Evolutionary conservation across 192 early-diverging fungal species (phyloP).

Genomic region (Geosiphon pyriformis): DNA sequence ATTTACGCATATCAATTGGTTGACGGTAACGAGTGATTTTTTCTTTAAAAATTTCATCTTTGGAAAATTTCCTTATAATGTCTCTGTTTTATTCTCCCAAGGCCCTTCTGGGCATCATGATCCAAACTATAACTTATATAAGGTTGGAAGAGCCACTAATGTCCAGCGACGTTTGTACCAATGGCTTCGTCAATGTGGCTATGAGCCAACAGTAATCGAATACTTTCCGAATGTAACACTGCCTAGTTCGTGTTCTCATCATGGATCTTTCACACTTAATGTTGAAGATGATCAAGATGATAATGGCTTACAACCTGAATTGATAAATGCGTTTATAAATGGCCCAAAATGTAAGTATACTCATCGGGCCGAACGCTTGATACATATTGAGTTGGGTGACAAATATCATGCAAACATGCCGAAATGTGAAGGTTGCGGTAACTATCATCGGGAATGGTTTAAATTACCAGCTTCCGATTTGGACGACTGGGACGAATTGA

Average conservation of each 20-base stretch:
- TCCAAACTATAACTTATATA: constrained; percentile 34
- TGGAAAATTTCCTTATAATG: not conserved
- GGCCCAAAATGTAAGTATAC: constrained; percentile 35
- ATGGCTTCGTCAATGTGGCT: constrained; percentile 44
- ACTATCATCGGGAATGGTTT: constrained; percentile 41
- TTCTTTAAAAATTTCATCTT: not conserved
- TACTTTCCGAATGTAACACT: constrained; percentile 31
- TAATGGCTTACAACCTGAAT: constrained; percentile 10
- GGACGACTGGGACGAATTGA: constrained; percentile 32
- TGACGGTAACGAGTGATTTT: constrained; percentile 27
- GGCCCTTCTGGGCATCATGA: not conserved
- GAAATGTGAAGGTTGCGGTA: constrained; percentile 33
- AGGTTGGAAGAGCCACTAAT: constrained; percentile 44
- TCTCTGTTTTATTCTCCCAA: not conserved
- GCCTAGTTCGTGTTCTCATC: not conserved
- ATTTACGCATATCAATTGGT: constrained; percentile 43
- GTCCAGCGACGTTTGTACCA: constrained; percentile 40
- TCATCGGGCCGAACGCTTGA: constrained; percentile 39
- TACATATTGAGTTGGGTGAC: constrained; percentile 41
- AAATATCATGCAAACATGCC: constrained; percentile 32
- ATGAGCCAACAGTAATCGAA: constrained; percentile 38
- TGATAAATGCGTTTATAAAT: constrained; percentile 17
- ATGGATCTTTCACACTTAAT: constrained; percentile 26
- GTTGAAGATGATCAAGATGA: constrained; percentile 28
- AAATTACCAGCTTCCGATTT: constrained; percentile 28